Base-by-base conservation (phyloP, 2,329 filamentous ascomycete genomes). In the Tolypocladium paradoxum region DNA sequence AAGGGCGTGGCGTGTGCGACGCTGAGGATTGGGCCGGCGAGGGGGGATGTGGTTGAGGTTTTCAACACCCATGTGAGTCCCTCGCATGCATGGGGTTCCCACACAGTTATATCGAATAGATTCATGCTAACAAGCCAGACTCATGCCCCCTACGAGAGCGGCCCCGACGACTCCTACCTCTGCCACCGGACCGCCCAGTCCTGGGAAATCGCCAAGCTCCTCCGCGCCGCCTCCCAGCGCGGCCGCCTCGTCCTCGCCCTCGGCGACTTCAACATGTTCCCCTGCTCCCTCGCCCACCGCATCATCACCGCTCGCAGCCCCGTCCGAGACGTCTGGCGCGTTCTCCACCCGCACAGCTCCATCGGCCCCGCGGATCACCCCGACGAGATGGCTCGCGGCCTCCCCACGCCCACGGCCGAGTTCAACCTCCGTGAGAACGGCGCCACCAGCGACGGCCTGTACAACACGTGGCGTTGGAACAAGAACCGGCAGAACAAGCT, bases 231-330 rank as follows among this genome's bases (percentile, higher is more conserved):
- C 46, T 80, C 84, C 1, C 87, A 90, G 60, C 77, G 86, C 16
- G 90, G 90, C 7, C 88, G 92, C 66, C 76, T 97, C 33, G 90
- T 91, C 50, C 74, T 97, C 45, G 91, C 85, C 6, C 74, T 96
- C 52, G 93, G 93, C 29, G 93, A 97, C 73, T 96, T 97, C 74
- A 97, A 97, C 72, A 95, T 96, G 87, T 75, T 90, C n/a, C 93
- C 93, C 0, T 71, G 86, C 40, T 95, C 89, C 29, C 81, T 96
- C 56, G 85, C 88, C 34, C 89, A 97, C 71, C 81, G 84, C 52
- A 77, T 97, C 58, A 85, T 99, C 60, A 88, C 86, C 54, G 82
- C 84, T 4, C 85, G 90, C 64, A 83, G 85, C 11, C 85, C 85
- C 16, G 85, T 95, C 31, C 79, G 79, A 46, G 93, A 99, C 66